These are phyloP conservation scores for Leccinum pellstonianum DNA, from an alignment of 768 basidiomycete species.

Conservation along the genomic window DNA sequence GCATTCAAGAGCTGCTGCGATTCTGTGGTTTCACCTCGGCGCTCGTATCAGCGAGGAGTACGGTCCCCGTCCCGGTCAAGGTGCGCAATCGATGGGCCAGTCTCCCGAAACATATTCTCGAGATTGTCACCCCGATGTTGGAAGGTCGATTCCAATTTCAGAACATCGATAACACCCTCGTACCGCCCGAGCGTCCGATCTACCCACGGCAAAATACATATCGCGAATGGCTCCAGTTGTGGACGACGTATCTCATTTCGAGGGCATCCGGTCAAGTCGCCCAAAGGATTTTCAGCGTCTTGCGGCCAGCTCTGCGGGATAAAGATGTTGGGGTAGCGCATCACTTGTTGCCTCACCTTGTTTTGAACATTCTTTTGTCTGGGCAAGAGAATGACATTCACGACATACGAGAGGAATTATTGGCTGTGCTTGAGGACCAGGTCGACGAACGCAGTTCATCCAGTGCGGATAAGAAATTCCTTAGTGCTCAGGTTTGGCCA, in stretches of 20 bases:
- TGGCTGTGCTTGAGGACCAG: slow-evolving; percentile 85
- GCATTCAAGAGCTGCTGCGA: slow-evolving; percentile 85
- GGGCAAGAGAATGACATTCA: slow-evolving; percentile 61
- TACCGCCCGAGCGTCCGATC: slow-evolving; percentile 61
- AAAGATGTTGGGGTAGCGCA: slow-evolving; percentile 96
- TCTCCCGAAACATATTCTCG: slow-evolving; percentile 79
- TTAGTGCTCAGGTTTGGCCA: slow-evolving; percentile 84
- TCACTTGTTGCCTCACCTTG: slow-evolving; percentile 87
- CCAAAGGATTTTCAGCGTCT: slow-evolving; percentile 70
- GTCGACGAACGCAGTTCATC: slow-evolving; percentile 59
- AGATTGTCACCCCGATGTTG: slow-evolving; percentile 83
- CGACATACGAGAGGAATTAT: slow-evolving; percentile 71
- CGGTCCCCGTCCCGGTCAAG: slow-evolving; percentile 55
- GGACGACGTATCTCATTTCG: slow-evolving; percentile 80
- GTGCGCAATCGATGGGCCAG: slow-evolving; percentile 75
- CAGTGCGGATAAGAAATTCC: slow-evolving; percentile 73
- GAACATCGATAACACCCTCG: slow-evolving; percentile 43
- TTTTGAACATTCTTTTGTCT: slow-evolving; percentile 80
- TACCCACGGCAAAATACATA: slow-evolving; percentile 79
- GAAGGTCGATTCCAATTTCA: slow-evolving; percentile 66
- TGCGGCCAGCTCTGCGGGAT: slow-evolving; percentile 73
- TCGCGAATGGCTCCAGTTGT: slow-evolving; percentile 93
- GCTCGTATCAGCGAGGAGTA: slow-evolving; percentile 56
- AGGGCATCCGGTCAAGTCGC: slow-evolving; percentile 58
- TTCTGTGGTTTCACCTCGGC: slow-evolving; percentile 84